phyloP scores from a whole-genome alignment of 805 yeast species.

The Vanderwaltozyma tropicalis region DNA sequence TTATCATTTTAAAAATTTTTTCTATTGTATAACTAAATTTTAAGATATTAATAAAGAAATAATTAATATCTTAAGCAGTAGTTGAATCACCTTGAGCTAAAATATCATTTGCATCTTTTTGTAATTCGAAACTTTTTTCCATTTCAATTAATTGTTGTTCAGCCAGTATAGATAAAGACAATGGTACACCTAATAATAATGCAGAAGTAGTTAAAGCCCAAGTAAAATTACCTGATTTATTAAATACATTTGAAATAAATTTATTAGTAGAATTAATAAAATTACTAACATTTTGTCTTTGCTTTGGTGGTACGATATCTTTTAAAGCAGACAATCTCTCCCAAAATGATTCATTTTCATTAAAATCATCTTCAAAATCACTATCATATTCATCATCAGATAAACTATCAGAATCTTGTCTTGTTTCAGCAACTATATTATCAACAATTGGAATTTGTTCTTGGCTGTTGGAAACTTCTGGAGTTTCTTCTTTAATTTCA shows the following conservation, averaged over 20 bases:
- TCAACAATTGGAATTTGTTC: conserved; percentile 48
- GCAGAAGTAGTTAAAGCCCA: conserved; percentile 84
- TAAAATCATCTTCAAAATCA: conserved; percentile 50
- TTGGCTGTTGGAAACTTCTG: conserved; percentile 12
- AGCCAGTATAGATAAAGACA: conserved; percentile 76
- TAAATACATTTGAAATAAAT: conserved; percentile 37
- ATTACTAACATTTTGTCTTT: conserved; percentile 44
- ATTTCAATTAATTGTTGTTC: conserved; percentile 90
- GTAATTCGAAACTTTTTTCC: conserved; percentile 83
- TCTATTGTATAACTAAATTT: too few relatives aligned
- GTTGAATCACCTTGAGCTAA: conserved; percentile 57
- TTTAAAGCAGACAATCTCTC: conserved; percentile 88
- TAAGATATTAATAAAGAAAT: too few relatives aligned
- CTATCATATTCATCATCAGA: conserved; percentile 40
- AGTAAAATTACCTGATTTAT: conserved; percentile 61
- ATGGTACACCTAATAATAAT: conserved; percentile 83
- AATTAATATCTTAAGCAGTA: conserved; percentile 12
- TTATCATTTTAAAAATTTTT: too few relatives aligned
- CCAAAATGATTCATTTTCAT: conserved; percentile 70
- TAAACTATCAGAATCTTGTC: conserved; percentile 3
- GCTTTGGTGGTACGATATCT: conserved; percentile 83
- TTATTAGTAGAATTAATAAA: conserved; percentile 28
- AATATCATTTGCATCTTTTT: conserved; percentile 66
- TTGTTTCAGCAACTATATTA: conserved; percentile 28
- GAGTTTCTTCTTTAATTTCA: conserved; percentile 24